phyloP scores from a whole-genome alignment of 495 filamentous ascomycete species.

The Tuber umbilicatum region DNA sequence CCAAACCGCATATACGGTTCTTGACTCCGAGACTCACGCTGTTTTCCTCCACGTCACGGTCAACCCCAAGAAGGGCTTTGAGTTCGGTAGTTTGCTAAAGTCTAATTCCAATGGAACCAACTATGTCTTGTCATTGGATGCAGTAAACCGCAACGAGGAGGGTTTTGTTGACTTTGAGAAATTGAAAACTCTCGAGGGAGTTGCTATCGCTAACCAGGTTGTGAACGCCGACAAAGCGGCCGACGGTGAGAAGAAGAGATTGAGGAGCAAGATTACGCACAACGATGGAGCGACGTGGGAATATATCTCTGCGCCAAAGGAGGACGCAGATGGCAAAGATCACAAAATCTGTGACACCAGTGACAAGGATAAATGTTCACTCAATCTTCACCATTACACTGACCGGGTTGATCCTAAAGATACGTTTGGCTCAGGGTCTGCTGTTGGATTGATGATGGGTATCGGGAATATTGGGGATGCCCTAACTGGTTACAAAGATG shows the following conservation, averaged over 20 bases:
- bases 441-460: slow-evolving; percentile 84
- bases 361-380: slow-evolving; percentile 60
- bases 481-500: slow-evolving; percentile 49
- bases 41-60: slow-evolving; percentile 87
- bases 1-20: slow-evolving; percentile 78
- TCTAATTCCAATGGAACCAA: slow-evolving; percentile 97
- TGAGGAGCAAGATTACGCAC: slow-evolving; percentile 85
- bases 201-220: slow-evolving; percentile 79
- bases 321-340: slow-evolving; percentile 61
- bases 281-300: slow-evolving; percentile 89
- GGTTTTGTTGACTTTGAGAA: slow-evolving; percentile 96
- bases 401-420: slow-evolving; percentile 71
- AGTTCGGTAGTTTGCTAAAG: slow-evolving; percentile 85
- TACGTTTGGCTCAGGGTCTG: slow-evolving; percentile 79
- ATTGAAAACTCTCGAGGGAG: slow-evolving; percentile 82
- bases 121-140: slow-evolving; percentile 71
- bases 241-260: slow-evolving; percentile 62
- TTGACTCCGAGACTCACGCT: slow-evolving; percentile 86
- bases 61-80: slow-evolving; percentile 52
- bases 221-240: slow-evolving; percentile 58
- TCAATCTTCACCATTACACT: slow-evolving; percentile 92
- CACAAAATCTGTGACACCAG: slow-evolving; percentile 57
- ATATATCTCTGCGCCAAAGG: slow-evolving; percentile 58
- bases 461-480: slow-evolving; percentile 81
- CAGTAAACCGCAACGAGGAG: slow-evolving; percentile 64